Evolutionary conservation across 345 rosid species (phyloP).

Genomic region (Garcia nutans): DNA sequence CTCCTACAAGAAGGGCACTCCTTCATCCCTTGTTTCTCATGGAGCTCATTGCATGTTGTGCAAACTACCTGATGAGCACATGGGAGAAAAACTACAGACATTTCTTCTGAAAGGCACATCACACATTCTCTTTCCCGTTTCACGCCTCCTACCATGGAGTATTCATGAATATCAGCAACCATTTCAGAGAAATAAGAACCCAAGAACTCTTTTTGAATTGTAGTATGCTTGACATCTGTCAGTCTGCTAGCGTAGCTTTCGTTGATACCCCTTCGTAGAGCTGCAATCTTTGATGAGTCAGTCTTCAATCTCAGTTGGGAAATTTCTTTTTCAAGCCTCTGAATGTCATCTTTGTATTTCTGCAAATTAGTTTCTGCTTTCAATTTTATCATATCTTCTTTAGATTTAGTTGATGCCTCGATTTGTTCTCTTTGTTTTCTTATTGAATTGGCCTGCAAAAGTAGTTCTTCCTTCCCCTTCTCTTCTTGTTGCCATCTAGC

Average conservation of each 20-base stretch:
- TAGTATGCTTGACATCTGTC: conserved; percentile 22
- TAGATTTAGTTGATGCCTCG: conserved; percentile 48
- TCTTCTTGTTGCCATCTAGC: conserved; percentile 76
- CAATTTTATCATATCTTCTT: conserved; percentile 47
- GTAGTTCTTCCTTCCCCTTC: conserved; percentile 54
- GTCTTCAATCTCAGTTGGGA: conserved; percentile 60
- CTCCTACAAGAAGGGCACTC: conserved; percentile 67
- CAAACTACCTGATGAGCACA: conserved; percentile 64
- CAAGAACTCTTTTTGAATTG: conserved; percentile 32
- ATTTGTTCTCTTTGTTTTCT: conserved; percentile 53
- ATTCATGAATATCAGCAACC: conserved; percentile 34
- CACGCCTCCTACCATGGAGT: conserved; percentile 38
- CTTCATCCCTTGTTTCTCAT: conserved; percentile 64
- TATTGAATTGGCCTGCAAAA: conserved; percentile 38
- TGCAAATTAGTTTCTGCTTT: conserved; percentile 52
- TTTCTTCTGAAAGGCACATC: conserved; percentile 78
- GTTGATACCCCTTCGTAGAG: conserved; percentile 56
- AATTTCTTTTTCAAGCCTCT: conserved; percentile 61
- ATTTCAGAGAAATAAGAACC: conserved; percentile 29
- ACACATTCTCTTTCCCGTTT: conserved; percentile 87
- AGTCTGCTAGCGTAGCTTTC: conserved; percentile 51
- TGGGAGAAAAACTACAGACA: conserved; percentile 55
- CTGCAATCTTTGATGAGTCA: conserved; percentile 64
- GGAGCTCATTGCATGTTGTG: conserved; percentile 55
- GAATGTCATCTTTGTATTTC: conserved; percentile 53